Evolutionary conservation across 805 yeast genomes (phyloP), one percentile per base, ranked within the genome.

Genomic region (Sugiyamaella floridensis): DNA sequence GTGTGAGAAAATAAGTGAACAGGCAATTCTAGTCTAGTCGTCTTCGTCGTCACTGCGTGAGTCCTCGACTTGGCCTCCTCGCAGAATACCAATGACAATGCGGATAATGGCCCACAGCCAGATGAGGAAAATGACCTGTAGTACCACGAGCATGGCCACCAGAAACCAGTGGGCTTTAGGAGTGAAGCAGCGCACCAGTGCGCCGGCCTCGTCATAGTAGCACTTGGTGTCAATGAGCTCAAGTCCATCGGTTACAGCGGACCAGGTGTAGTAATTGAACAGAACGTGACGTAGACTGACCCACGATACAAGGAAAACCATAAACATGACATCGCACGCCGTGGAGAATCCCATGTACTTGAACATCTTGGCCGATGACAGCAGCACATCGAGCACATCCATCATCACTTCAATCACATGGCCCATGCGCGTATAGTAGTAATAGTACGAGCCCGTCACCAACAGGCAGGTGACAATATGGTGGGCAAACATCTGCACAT

Each of bases 401-500:
- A 89, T 89, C 51, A 87, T 70, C 56, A 83, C 76, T 58, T 88
- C 69, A 45, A 89, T 83, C 28, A 84, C 76, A 67, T 88, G 87
- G 29, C 97, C 97, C 51, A 87, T 78, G 40, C 87, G 76, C 34
- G 83, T 79, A 68, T 82, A 85, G 68, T 85, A 82, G 65, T 80
- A 81, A 63, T 72, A 74, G 67, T 89, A 89, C 1, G 93, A 84
- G 1, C 93, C 92, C 11, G 76, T 65, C 26, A 85, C 76, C 51
- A 89, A 75, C 19, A 73, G 60, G 60, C 82, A 76, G 0, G 97
- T 89, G 52, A 90, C 82, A 52, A 90, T 81, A 68, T 89, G 97
- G 67, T 89, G 97, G 45, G 83, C 71, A 63, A 89, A 80, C 97
- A 89, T 89, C 69, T 89, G 96, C 60, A 70, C 67, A 65, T 86